Base-by-base conservation (phyloP, 768 basidiomycete genomes). In the Tulasnella sp. region DNA sequence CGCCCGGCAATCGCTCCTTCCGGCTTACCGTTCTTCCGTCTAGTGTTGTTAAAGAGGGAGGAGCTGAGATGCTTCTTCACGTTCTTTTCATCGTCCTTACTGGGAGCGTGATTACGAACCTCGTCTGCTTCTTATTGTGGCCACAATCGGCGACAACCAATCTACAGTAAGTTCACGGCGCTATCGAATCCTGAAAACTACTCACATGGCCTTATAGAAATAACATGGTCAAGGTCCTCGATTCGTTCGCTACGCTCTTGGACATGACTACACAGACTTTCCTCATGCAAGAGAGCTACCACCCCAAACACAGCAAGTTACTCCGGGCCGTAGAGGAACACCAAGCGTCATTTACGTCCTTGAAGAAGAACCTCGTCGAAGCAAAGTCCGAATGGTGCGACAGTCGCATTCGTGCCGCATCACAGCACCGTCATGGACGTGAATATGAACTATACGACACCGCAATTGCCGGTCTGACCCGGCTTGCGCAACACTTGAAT, bases 401-500 rank as follows among this genome's bases (percentile, higher is more conserved):
- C 62, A 49, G 63, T 0, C 62, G 72, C 7, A 69, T 74, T 19
- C 64, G 66, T 1, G 40, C 59, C 11, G 15, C 58, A 2, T 34
- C 51, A 12, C 27, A 25, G 31, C n/a, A 53, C 11, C n/a, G 32
- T 14, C 45, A 66, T 65, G 40, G 71, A 65, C 64, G 66, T 40
- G 70, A 71, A 0, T 70, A 78, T 49, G 72, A 73, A 52, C 82
- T 86, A 0, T 94, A 93, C 58, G 86, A 86, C 61, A 88, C 91
- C 60, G 86, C 87, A 0, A 84, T 97, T 9, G 82, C 82, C 59
- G 84, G 83, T 63, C 73, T 99, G 63, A 93, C 86, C 59, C 74
- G 91, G 15, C 77, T 99, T 4, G 96, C 89, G 0, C 94, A 99
- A 65, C 93, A 98, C 71, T 70, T 99, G 36, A 92, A 84, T 56